Evolutionary conservation across 2,329 filamentous ascomycete genomes (phyloP), one percentile per base, ranked within the genome.

Genomic region (Sporothrix humicola): DNA sequence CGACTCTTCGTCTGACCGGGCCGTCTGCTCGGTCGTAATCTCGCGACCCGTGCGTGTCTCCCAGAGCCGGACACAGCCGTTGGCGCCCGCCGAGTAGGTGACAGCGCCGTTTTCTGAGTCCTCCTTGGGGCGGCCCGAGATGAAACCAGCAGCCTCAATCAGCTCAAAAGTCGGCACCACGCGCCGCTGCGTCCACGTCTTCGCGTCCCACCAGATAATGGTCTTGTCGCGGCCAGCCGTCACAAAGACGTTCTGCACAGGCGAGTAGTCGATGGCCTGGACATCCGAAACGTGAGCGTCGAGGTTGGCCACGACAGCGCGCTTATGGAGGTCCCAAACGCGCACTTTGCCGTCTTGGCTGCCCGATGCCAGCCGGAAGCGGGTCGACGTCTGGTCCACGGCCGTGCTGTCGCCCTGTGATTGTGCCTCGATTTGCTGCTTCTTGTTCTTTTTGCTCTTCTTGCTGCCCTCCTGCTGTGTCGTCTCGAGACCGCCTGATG

Each of bases 241-340:
- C 1, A 99, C 87, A 44, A 99, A 84, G 5, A 90, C 85, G 79
- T 95, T 90, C 79, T 94, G 89, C 72, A 90, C 84, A 0, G 89
- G 82, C 5, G 93, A 96, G 81, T 93, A 99, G 78, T 96, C 93
- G 69, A 99, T 81, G 71, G 90, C 91, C 77, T 94, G 91, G n/a
- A 99, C 93, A 77, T 98, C 93, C 10, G 96, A 98, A 26, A 97
- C 94, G 80, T 99, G 97, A 0, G 94, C 96, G 75, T 98, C 94
- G 46, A 97, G 85, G 20, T 91, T 90, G 23, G 93, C 92, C 26
- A 93, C 86, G 74, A 91, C 91, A 76, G 89, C 93, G 73, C 93
- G 89, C 83, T 93, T 97, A 82, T 95, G 90, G 73, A 99, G 83
- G 83, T 98, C 93, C 93, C 95, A 99, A 26, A 99, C 88, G 23